Evolutionary conservation across 208 protist species (phyloP), one percentile per base, ranked within the genome.

Genomic region (Trypanosoma mega): DNA sequence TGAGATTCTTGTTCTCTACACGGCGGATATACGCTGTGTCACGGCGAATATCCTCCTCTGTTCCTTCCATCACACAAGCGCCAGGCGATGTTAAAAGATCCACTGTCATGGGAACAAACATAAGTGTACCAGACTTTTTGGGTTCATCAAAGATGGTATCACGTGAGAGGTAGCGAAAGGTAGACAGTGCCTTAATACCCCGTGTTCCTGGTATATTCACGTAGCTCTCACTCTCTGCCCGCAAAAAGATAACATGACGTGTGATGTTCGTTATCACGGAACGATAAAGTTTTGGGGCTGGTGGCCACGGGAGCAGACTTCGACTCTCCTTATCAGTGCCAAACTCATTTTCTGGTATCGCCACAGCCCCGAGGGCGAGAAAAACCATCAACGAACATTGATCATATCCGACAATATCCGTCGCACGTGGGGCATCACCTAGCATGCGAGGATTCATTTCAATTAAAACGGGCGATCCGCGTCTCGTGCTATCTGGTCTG

Each of bases 371-470:
- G 23, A 75, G 63, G 34, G 71, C 64, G 21, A 92, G 71, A 72
- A 92, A 95, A 27, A 82, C 63, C 29, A 93, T 60, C 6, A 95
- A 64, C 9, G 70, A 84, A 55, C 82, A 82, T 63, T 93, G 85
- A 55, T 87, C 74, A 65, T 95, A 95, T 23, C 85, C 83, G 7
- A 95, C 74, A 20, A 93, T 66, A 18, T 77, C 52, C 9, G 75
- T 87, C 24, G 74, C 67, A 30, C 89, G 85, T 14, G 89, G 89
- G 26, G 63, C 69, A 51, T 88, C 83, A 21, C 89, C 89, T 37
- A 90, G 83, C 69, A 91, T 77, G 44, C 89, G 75, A 12, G 89
- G 80, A 51, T 95, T 95, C 33, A 95, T 78, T 63, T 95, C 89
- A 80, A 95, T 93, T 44, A 95, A 63, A 29, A 95, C 78, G 6